A percentile compares a stretch with the other conserved stretches of the same genome.
phyloP scores from a whole-genome alignment of 2,329 filamentous ascomycete species.

The Escovopsis weberi region DNA sequence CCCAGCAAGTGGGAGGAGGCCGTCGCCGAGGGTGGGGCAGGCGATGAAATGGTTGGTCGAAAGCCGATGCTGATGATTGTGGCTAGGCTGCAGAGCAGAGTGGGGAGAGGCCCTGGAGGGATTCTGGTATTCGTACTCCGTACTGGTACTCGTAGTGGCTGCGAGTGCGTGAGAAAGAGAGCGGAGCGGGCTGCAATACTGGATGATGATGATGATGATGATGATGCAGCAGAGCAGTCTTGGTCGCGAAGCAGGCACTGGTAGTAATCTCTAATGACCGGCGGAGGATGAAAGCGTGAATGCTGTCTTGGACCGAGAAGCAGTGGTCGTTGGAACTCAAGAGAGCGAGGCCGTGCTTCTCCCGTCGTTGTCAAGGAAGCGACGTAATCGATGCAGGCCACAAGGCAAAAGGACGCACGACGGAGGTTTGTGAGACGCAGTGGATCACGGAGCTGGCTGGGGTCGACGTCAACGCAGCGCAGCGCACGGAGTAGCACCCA shows the following conservation, averaged over 20 bases:
- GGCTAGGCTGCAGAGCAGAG: neutral
- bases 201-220: too few relatives aligned
- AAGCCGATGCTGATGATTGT: neutral
- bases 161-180: too few relatives aligned
- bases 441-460: slow-evolving; percentile 14
- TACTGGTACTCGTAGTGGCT: too few relatives aligned
- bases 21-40: neutral
- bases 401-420: slow-evolving; percentile 9
- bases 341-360: neutral
- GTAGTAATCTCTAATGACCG: too few relatives aligned
- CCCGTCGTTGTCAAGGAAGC: neutral
- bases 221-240: too few relatives aligned
- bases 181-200: too few relatives aligned
- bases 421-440: slow-evolving; percentile 16
- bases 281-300: neutral
- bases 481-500: too few relatives aligned
- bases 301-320: too few relatives aligned
- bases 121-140: too few relatives aligned
- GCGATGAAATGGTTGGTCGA: slow-evolving; percentile 1
- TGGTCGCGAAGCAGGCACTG: too few relatives aligned
- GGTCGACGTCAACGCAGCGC: slow-evolving; percentile 33
- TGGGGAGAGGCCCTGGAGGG: neutral
- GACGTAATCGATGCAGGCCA: slow-evolving; percentile 8
- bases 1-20: slow-evolving; percentile 4
- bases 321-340: neutral